A percentile compares a stretch with the other conserved stretches of the same genome.
Conservation (phyloP, 176 grass and related monocot genomes). For the Juncus effusus region DNA sequence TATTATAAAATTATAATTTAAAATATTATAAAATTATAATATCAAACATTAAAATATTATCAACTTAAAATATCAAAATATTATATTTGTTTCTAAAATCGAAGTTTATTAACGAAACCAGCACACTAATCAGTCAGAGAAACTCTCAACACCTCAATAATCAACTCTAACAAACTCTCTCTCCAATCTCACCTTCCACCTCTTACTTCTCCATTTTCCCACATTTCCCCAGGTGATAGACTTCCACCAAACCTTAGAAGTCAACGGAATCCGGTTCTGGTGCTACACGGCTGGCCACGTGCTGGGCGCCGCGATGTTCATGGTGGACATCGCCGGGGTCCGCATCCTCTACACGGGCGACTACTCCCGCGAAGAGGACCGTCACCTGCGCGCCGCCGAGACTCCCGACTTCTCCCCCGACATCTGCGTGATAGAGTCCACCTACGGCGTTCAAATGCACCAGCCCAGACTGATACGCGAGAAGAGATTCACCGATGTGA, state of each 20-base stretch:
- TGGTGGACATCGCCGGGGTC: slow-evolving; percentile 96
- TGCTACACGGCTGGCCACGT: slow-evolving; percentile 97
- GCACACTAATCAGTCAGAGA: too few relatives aligned
- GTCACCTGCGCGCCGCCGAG: slow-evolving; percentile 82
- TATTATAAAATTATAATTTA: too few relatives aligned
- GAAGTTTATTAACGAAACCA: too few relatives aligned
- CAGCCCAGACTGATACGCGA: slow-evolving; percentile 64
- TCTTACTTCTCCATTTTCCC: too few relatives aligned
- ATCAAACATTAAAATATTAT: too few relatives aligned
- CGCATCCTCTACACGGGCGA: slow-evolving; percentile 88
- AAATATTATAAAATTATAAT: too few relatives aligned
- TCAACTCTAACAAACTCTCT: too few relatives aligned
- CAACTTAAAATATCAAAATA: too few relatives aligned
- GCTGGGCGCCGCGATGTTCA: slow-evolving; percentile 96
- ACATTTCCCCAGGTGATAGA: slow-evolving; percentile 66
- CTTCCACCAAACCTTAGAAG: slow-evolving; percentile 93
- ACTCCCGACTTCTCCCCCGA: slow-evolving; percentile 79
- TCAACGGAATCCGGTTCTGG: slow-evolving; percentile 98
- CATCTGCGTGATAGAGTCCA: slow-evolving; percentile 88
- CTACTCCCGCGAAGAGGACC: slow-evolving; percentile 92
- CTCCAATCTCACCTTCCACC: too few relatives aligned
- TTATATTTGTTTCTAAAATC: too few relatives aligned
- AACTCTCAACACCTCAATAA: too few relatives aligned
- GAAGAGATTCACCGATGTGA: slow-evolving; percentile 85
- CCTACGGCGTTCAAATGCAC: slow-evolving; percentile 87